Evolutionary conservation across 192 early-diverging fungal species (phyloP), one percentile per base, ranked within the genome.

Genomic region (Umbelopsis sp.): DNA sequence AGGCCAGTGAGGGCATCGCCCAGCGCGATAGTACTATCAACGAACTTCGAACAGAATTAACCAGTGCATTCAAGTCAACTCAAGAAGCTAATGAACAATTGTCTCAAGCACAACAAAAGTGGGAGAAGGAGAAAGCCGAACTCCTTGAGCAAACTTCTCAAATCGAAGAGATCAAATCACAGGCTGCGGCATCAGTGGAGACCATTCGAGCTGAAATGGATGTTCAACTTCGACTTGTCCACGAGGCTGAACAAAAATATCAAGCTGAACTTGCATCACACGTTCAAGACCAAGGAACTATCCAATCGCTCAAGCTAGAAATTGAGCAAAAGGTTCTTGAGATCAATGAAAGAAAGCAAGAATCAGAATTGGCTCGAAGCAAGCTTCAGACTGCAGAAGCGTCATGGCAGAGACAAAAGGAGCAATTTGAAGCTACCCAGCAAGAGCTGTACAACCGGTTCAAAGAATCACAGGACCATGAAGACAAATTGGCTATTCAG

Each of bases 401-500:
- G 36, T 53, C 69, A 0, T 59, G 52, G 32, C 69, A 52, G 14
- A n/a, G 51, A 50, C 52, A 71, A 22, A 53, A 59, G 36, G 69
- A 71, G 51, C 69, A 71, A 71, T 51, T 52, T 20, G 69, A 56
- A 17, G 36, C 26, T 17, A 17, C 69, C 14, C 41, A 71, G 17
- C 21, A 71, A 38, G 69, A 71, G 14, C 49, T 71, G 20, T 41
- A 71, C 50, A 50, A 26, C 22, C 22, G 59, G 0, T 65, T 72
- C 43, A 43, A 47, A 10, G 71, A 72, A 20, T 65, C 71, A 8
- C 59, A 72, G 17, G 41, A 72, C 8, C 69, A 71, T 16, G 50
- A 71, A 56, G 45, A 72, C 25, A 49, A 36, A 12, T 21, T 72
- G n/a, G 34, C 69, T 38, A 21, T 22, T 7, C 56, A 62, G n/a